Percentiles rank a stretch among this genome's conserved stretches.
Conservation (phyloP, 768 basidiomycete genomes). For the Rubroboletus satanas region DNA sequence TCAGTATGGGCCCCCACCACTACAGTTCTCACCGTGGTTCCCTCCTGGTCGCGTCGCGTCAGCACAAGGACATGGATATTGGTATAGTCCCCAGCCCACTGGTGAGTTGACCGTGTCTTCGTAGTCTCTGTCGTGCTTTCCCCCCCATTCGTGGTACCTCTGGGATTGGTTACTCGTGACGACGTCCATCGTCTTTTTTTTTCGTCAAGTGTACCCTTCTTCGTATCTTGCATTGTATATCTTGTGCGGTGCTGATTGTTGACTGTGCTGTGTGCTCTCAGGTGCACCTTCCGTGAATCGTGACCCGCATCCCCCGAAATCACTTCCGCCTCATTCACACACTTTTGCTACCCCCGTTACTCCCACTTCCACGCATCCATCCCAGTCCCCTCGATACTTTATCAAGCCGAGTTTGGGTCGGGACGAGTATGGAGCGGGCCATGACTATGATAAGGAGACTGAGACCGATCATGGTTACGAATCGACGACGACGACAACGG, state of each 20-base stretch:
- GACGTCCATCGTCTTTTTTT: not conserved
- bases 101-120: constrained; percentile 19
- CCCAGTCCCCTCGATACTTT: constrained; percentile 1
- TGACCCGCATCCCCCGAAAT: constrained; percentile 7
- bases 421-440: constrained; percentile 3
- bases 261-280: constrained; percentile 3
- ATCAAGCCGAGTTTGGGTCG: constrained; percentile 1
- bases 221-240: not conserved
- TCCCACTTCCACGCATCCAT: not conserved
- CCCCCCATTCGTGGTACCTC: not conserved
- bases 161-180: not conserved
- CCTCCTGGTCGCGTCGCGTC: constrained; percentile 7
- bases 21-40: constrained; percentile 15
- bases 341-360: not conserved
- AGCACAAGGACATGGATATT: constrained; percentile 19
- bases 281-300: constrained; percentile 13
- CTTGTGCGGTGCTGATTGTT: constrained; percentile 9
- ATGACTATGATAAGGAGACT: constrained; percentile 19
- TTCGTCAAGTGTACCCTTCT: not conserved
- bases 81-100: constrained; percentile 16
- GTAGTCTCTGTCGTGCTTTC: not conserved
- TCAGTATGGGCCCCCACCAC: constrained; percentile 12
- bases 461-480: constrained; percentile 27
- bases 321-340: constrained; percentile 4
- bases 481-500: constrained; percentile 26